phyloP scores from a whole-genome alignment of 2,329 filamentous ascomycete species.

The Xylariaceae sp. region DNA sequence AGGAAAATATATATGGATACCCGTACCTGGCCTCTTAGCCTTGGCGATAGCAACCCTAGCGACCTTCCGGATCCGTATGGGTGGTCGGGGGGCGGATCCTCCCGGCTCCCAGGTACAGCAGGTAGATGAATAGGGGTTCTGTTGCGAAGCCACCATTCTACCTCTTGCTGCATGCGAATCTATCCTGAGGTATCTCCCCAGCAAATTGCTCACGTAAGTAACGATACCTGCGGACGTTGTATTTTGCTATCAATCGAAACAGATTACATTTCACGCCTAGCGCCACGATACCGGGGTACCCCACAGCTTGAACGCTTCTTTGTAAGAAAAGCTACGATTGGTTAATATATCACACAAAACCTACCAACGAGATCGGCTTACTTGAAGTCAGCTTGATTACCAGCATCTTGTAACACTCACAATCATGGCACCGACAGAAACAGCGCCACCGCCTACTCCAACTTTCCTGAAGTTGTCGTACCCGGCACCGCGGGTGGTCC shows the following conservation, averaged over 20 bases:
- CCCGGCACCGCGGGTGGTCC: constrained; percentile 44
- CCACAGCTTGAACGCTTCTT: no score
- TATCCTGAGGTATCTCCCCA: not conserved
- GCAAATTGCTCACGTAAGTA: no score
- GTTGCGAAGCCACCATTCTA: not conserved
- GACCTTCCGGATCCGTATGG: constrained; percentile 16
- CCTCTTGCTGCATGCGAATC: not conserved
- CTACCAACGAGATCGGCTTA: not conserved
- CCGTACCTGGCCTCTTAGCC: not conserved
- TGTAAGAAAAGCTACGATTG: no score
- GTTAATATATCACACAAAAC: no score
- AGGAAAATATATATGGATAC: not conserved
- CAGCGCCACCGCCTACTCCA: constrained; percentile 38
- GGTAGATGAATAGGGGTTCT: constrained; percentile 3
- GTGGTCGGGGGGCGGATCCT: constrained; percentile 9
- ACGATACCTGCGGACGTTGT: no score
- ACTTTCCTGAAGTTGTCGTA: constrained; percentile 42
- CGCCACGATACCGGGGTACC: no score
- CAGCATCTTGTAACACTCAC: not conserved
- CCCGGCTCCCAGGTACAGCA: not conserved
- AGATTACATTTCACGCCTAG: no score
- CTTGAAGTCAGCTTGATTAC: not conserved
- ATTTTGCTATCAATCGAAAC: no score
- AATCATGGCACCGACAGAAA: constrained; percentile 34
- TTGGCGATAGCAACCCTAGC: not conserved